Conservation (phyloP, 768 basidiomycete species). For the Pleurotus cornucopiae region DNA sequence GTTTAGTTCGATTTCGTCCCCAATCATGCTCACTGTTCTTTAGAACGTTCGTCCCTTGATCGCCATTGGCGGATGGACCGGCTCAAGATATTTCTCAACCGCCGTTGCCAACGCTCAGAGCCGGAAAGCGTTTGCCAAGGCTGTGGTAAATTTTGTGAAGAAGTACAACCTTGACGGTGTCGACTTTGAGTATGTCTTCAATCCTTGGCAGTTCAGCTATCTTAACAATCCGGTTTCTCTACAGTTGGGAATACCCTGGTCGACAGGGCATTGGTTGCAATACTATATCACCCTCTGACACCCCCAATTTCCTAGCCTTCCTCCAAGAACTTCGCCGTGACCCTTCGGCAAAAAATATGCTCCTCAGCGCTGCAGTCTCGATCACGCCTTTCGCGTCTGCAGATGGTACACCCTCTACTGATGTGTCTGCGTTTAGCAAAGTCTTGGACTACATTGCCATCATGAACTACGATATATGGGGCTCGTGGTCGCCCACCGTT, state of each 20-base stretch:
- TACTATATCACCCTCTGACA: conserved; percentile 52
- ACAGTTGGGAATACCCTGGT: conserved; percentile 81
- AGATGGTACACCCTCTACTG: conserved; percentile 55
- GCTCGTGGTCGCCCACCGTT: conserved; percentile 45
- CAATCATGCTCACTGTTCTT: conserved; percentile 14
- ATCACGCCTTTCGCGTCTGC: conserved; percentile 36
- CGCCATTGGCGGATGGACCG: conserved; percentile 51
- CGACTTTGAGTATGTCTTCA: conserved; percentile 18
- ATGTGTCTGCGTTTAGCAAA: conserved; percentile 70
- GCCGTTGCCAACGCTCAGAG: conserved; percentile 39
- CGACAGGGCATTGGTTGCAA: conserved; percentile 69
- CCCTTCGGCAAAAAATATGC: conserved; percentile 46
- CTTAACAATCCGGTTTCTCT: not conserved
- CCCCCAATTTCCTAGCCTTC: conserved; percentile 74
- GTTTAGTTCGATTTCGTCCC: conserved; percentile 8
- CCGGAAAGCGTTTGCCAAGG: conserved; percentile 41
- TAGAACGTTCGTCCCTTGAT: conserved; percentile 39
- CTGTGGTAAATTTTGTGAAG: conserved; percentile 30
- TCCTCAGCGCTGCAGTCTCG: conserved; percentile 47
- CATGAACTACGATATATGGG: conserved; percentile 70
- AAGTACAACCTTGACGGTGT: conserved; percentile 41
- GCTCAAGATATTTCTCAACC: conserved; percentile 42
- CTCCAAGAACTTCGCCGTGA: conserved; percentile 61
- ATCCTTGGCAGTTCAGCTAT: not conserved
- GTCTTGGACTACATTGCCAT: conserved; percentile 53